Percentiles rank a stretch among this genome's conserved stretches.
These are phyloP conservation scores for Coniferiporia sulphurascens DNA, from an alignment of 1,284 basidiomycete genomes.

Conservation along the genomic window DNA sequence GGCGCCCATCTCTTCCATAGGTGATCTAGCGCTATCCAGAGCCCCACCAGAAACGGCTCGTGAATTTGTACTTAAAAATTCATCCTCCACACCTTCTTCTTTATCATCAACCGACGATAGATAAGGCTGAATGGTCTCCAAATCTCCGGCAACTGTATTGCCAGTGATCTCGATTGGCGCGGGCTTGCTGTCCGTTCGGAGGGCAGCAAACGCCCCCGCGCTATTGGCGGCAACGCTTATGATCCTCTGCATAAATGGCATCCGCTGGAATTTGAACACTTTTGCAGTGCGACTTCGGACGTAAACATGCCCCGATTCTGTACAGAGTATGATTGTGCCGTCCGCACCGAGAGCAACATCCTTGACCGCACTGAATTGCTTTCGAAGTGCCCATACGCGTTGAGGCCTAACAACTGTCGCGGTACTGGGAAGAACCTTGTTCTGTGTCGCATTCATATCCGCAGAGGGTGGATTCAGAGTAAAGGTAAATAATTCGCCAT, in stretches of 20 bases:
- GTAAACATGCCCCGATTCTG: constrained; percentile 92
- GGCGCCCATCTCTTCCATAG: not conserved
- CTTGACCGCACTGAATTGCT: constrained; percentile 82
- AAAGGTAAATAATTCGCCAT: constrained; percentile 93
- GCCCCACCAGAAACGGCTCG: not conserved
- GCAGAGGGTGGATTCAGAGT: constrained; percentile 38
- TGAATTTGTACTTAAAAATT: not conserved
- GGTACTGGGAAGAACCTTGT: constrained; percentile 24
- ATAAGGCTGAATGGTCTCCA: constrained; percentile 63
- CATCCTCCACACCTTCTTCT: not conserved
- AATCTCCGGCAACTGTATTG: constrained; percentile 60
- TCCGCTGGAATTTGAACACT: constrained; percentile 75
- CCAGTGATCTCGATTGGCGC: constrained; percentile 57
- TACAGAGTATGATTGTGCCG: constrained; percentile 88
- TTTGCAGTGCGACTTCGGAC: constrained; percentile 69
- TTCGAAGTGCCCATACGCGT: constrained; percentile 87
- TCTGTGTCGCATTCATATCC: constrained; percentile 27
- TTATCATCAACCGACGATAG: constrained; percentile 4
- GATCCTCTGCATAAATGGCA: constrained; percentile 83
- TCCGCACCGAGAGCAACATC: constrained; percentile 90
- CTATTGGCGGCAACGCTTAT: constrained; percentile 83
- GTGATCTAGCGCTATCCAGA: not conserved
- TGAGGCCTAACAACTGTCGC: constrained; percentile 64
- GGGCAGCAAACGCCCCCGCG: constrained; percentile 85
- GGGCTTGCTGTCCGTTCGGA: constrained; percentile 71